These are phyloP conservation scores for Chenopodium berlandieri DNA, from an alignment of 148 eudicot species.

Conservation along the genomic window DNA sequence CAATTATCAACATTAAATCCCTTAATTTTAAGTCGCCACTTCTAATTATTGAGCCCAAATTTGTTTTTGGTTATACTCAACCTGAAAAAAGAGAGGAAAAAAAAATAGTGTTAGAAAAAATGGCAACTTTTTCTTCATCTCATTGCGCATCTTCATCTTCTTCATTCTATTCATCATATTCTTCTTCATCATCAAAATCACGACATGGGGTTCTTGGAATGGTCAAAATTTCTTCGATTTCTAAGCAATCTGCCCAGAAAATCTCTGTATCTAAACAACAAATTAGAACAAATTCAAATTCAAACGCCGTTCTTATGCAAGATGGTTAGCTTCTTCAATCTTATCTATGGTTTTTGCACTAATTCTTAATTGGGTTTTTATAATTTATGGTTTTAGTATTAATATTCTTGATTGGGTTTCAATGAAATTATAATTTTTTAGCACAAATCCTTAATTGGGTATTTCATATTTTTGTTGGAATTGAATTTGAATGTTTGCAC, in stretches of 20 bases:
- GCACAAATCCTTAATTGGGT: neutral
- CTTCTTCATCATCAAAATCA: conserved; percentile 31
- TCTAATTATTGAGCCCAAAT: neutral
- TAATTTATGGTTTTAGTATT: neutral
- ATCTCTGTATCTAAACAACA: conserved; percentile 21
- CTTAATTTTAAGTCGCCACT: neutral
- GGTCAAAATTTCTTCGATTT: conserved; percentile 33
- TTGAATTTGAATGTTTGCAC: neutral
- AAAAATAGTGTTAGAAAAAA: conserved; percentile 16
- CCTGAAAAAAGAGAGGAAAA: neutral
- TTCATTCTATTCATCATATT: conserved; percentile 20
- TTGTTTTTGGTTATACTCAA: neutral
- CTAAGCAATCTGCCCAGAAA: conserved; percentile 27
- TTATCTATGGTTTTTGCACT: neutral
- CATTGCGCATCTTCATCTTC: conserved; percentile 41
- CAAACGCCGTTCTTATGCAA: conserved; percentile 46
- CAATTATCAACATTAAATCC: neutral
- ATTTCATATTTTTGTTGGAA: neutral
- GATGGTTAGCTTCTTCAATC: conserved; percentile 42
- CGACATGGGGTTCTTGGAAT: conserved; percentile 35
- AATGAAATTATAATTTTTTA: too few relatives aligned
- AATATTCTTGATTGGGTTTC: neutral
- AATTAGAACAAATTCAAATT: conserved; percentile 14
- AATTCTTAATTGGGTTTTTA: neutral
- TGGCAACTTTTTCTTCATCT: conserved; percentile 52